Base-by-base conservation (phyloP, 441 rosid species). In the Populus hybrid region DNA sequence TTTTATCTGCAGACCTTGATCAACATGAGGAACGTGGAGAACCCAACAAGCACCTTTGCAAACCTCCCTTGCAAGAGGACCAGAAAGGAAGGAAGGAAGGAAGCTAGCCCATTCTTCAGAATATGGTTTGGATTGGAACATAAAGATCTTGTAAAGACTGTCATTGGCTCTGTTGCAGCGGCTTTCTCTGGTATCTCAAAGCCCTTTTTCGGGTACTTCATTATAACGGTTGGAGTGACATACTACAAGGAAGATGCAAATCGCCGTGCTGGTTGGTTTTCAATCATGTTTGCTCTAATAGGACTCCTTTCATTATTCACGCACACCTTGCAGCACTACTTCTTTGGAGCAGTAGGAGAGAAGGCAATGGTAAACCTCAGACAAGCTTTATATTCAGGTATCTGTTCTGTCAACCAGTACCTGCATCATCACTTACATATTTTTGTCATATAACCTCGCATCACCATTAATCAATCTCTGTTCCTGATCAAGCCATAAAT, bases 171-270 rank as follows among this genome's bases (percentile, higher is more conserved):
- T 46, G 16, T 87, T 16, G 92, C 96, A 34, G 92, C 96, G 23
- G 92, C 86, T 68, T 82, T 91, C 81, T 90, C 93, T 32, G 96
- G 93, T 68, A 86, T 91, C 82, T 88, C 93, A 28, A 91, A 86
- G 86, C 96, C 96, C 23, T 14, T 88, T 76, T 91, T 91, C 10
- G 96, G 93, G 67, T 91, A 28, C 87, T 89, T 70, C 82, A 89
- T 90, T 80, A 87, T 88, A 74, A 91, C 86, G 18, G 85, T 91
- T 9, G 96, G 96, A 46, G 87, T 88, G 59, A 84, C 87, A 66
- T 91, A 90, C 78, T 90, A 85, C 76, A 1, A 87, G 0, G 6
- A 28, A 3, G 76, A 90, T 23, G 87, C 90, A 77, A 87, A 61
- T 86, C 73, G 18, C 24, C 2, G 77, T 35, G 96, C 89, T 32